These are phyloP conservation scores for Didymella keratinophila DNA, from an alignment of 2,329 filamentous ascomycete genomes.

Conservation along the genomic window DNA sequence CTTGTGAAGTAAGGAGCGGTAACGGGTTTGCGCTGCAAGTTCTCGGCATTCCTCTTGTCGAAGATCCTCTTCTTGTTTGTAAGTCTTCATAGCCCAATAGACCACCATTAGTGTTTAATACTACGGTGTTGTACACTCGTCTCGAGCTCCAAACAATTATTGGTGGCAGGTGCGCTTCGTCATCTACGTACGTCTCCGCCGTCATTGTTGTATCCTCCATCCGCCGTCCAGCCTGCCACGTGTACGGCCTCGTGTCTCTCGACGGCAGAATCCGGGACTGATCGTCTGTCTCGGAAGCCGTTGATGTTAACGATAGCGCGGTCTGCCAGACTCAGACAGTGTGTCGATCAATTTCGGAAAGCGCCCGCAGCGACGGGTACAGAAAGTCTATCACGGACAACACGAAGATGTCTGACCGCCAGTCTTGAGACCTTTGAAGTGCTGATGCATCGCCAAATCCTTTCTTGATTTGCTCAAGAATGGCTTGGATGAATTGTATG, in stretches of 20 bases:
- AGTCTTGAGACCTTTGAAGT: background rate
- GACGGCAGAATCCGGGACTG: background rate
- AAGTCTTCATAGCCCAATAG: too few species aligned
- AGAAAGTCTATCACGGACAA: background rate
- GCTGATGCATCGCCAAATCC: background rate
- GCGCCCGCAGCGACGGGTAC: background rate
- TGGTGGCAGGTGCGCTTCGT: background rate
- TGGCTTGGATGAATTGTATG: too few species aligned
- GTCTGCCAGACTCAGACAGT: background rate
- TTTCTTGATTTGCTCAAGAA: background rate
- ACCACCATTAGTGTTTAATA: background rate
- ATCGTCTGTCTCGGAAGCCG: background rate
- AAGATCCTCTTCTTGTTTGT: too few species aligned
- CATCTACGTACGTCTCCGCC: background rate
- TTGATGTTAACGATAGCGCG: background rate
- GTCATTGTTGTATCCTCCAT: background rate
- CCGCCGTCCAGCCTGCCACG: background rate
- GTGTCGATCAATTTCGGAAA: background rate
- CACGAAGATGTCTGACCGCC: background rate
- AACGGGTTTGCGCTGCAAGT: background rate
- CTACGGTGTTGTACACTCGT: background rate
- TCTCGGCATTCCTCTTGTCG: background rate
- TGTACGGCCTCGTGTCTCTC: background rate
- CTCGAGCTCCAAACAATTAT: background rate
- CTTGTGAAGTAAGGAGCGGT: background rate